Conservation (phyloP, 768 basidiomycete species). For the Strobilomyces confusus region DNA sequence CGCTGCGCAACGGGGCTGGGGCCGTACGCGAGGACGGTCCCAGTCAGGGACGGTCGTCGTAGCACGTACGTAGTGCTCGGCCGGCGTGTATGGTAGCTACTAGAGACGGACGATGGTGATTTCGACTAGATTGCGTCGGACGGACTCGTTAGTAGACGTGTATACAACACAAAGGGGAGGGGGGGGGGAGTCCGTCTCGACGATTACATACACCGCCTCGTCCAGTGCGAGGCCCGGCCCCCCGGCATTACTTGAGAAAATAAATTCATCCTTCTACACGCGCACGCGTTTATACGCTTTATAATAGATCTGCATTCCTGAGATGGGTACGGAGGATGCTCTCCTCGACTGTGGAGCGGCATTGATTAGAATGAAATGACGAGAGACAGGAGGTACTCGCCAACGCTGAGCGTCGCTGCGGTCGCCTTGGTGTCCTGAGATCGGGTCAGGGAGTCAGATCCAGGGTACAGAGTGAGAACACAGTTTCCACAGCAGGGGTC, state of each 20-base stretch:
- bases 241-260: not conserved
- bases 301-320: slow-evolving; percentile 63
- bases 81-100: too few species aligned
- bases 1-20: too few species aligned
- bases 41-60: too few species aligned
- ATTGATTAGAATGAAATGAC: not conserved
- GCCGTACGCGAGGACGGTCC: too few species aligned
- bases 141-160: not conserved
- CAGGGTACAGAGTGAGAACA: not conserved
- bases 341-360: slow-evolving; percentile 52
- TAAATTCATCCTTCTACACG: slow-evolving; percentile 1
- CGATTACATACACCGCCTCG: not conserved
- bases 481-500: not conserved
- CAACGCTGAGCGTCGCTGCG: slow-evolving; percentile 63
- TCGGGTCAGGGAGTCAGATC: slow-evolving; percentile 6
- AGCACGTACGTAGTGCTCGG: too few species aligned
- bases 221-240: not conserved
- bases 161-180: too few species aligned
- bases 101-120: too few species aligned
- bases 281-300: slow-evolving; percentile 12
- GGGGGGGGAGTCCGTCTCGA: slow-evolving; percentile 11
- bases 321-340: slow-evolving; percentile 70
- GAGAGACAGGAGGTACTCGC: slow-evolving; percentile 35
- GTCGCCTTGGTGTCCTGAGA: slow-evolving; percentile 71
- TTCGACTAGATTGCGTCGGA: too few species aligned